Conservation (phyloP, 2,329 filamentous ascomycete species). For the Exophiala sp. region DNA sequence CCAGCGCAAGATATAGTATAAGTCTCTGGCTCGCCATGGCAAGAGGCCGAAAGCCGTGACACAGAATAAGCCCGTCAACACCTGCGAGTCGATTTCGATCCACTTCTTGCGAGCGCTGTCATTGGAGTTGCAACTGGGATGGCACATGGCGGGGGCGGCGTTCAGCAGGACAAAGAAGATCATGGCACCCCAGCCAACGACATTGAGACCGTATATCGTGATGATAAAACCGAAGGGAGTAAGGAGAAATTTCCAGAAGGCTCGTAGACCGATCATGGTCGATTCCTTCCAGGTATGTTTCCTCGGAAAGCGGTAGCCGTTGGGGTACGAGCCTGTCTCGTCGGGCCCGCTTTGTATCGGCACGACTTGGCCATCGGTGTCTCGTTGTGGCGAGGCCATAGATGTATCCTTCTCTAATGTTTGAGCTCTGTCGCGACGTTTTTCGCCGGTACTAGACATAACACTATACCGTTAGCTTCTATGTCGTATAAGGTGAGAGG, state of each 20-base stretch:
- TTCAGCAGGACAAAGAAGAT: conserved; percentile 80
- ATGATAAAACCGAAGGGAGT: conserved; percentile 75
- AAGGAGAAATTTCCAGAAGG: conserved; percentile 56
- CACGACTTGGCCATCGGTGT: conserved; percentile 7
- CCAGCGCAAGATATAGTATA: conserved; percentile 69
- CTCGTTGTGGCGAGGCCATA: conserved; percentile 8
- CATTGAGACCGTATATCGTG: conserved; percentile 74
- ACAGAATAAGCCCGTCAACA: conserved; percentile 80
- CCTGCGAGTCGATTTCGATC: conserved; percentile 82
- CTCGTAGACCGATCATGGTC: conserved; percentile 31
- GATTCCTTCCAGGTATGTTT: conserved; percentile 35
- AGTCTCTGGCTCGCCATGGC: conserved; percentile 78
- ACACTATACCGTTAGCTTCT: not conserved
- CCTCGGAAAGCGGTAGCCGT: conserved; percentile 36
- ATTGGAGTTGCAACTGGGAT: conserved; percentile 65
- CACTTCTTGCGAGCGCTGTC: conserved; percentile 74
- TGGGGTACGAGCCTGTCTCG: conserved; percentile 35
- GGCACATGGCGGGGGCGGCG: conserved; percentile 54
- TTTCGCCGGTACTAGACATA: conserved; percentile 1
- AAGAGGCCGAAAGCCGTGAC: conserved; percentile 80
- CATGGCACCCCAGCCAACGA: conserved; percentile 90
- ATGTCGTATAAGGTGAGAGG: not conserved
- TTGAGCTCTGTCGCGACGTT: conserved; percentile 3
- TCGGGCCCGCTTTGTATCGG: conserved; percentile 27
- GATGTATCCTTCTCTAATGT: conserved; percentile 9